Percentiles rank a stretch among this genome's conserved stretches.
Conservation (phyloP, 2,329 filamentous ascomycete genomes). For the Claviceps spartinae region DNA sequence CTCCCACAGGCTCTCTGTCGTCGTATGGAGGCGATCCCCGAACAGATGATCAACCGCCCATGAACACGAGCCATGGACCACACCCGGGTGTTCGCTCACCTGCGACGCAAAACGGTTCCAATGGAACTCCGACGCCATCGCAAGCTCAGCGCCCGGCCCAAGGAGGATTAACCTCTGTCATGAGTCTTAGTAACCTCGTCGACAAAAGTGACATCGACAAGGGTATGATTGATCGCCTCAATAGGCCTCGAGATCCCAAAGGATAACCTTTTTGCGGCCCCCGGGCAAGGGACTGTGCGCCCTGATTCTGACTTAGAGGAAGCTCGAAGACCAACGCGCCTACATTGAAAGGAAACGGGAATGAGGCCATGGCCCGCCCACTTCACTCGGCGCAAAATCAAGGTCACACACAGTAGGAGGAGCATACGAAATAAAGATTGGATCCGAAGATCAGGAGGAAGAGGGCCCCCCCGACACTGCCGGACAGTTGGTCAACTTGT, state of each 20-base stretch:
- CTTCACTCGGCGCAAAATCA: neutral
- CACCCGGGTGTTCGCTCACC: constrained; percentile 23
- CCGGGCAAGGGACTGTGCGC: neutral
- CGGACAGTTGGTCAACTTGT: constrained; percentile 8
- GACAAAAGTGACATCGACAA: constrained; percentile 41
- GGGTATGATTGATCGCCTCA: constrained; percentile 39
- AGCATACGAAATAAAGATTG: neutral
- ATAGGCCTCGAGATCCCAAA: constrained; percentile 20
- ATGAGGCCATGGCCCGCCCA: neutral
- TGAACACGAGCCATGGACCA: constrained; percentile 14
- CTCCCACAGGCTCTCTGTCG: constrained; percentile 30
- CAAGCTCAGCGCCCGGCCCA: constrained; percentile 13
- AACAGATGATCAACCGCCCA: constrained; percentile 16
- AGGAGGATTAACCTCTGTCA: constrained; percentile 26
- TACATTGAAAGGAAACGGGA: neutral
- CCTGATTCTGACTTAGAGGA: neutral
- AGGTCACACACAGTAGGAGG: neutral
- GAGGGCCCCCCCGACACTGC: constrained; percentile 8
- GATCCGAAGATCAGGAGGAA: neutral
- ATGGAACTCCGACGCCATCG: constrained; percentile 22
- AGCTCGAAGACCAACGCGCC: neutral
- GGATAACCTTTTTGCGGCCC: constrained; percentile 1
- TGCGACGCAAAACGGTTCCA: constrained; percentile 21
- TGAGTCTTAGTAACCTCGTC: constrained; percentile 39
- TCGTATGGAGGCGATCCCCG: constrained; percentile 21